Evolutionary conservation across 163 green algal genomes (phyloP).

Genomic region (Scenedesmus sp.): DNA sequence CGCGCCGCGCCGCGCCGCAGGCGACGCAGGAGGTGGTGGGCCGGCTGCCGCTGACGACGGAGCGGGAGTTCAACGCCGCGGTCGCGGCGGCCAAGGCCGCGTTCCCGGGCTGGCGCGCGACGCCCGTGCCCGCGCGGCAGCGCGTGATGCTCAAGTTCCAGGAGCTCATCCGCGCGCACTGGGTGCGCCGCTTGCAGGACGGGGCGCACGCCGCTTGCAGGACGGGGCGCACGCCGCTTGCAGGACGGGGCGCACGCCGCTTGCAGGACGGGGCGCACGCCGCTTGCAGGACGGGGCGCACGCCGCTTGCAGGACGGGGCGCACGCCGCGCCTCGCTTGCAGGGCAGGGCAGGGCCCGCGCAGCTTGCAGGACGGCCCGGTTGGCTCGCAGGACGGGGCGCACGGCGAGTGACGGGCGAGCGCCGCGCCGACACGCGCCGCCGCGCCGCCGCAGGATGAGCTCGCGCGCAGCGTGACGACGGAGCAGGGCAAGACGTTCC

Average conservation of each 20-base stretch:
- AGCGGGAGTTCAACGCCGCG: constrained; percentile 86
- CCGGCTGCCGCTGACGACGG: constrained; percentile 79
- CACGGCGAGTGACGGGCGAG: no score
- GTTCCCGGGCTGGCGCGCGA: constrained; percentile 84
- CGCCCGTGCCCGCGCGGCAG: constrained; percentile 72
- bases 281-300: no score
- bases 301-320: no score
- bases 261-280: no score
- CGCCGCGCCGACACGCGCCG: no score
- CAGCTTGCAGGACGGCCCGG: no score
- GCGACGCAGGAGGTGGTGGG: constrained; percentile 90
- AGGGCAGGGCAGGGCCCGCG: no score
- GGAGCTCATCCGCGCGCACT: constrained; percentile 89
- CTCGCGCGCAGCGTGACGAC: constrained; percentile 85
- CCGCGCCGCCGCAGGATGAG: constrained; percentile 74
- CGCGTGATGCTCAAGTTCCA: constrained; percentile 92
- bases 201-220: no score
- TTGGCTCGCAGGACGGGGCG: no score
- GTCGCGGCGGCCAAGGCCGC: constrained; percentile 83
- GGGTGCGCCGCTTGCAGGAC: constrained; percentile 58
- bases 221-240: no score
- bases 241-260: no score
- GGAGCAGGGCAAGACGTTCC: constrained; percentile 97
- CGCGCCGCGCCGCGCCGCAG: constrained; percentile 34
- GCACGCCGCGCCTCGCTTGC: no score